Base-by-base conservation (phyloP, 768 basidiomycete genomes). In the Phaeolepiota aurea region DNA sequence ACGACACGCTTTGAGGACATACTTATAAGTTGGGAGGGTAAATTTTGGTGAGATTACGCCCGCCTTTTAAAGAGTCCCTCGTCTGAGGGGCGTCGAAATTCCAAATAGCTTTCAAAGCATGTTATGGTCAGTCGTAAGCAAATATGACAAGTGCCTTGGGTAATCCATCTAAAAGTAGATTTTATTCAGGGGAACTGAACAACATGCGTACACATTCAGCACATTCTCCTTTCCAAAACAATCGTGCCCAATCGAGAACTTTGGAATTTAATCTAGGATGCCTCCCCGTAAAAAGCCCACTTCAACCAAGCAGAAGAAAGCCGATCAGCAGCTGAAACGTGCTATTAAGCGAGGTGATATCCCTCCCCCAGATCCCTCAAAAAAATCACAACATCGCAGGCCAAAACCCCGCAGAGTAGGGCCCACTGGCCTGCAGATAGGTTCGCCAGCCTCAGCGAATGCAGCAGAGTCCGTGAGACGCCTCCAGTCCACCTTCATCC, bases 311-410 rank as follows among this genome's bases (percentile, higher is more conserved):
- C 69, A 83, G 51, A 80, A 79, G 48, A 87, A 82, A 46, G 79
- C 74, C 1, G 75, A 86, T 43, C 69, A 80, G 5, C 78, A 87
- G 55, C 71, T 79, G 37, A 88, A 87, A 51, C 82, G 90, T 16
- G 90, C 91, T 3, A 61, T 84, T 21, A 93, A 93, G 57, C 80
- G 89, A 21, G 90, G 87, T 3, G 87, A 87, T 47, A 57, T 67
- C 2, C 61, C 69, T 11, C 46, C 67, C 16, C 49, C 66, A 36
- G 64, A 69, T 31, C 53, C 61, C 42, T 58, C 47, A 54, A 57
- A 51, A 46, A 62, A 56, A 35, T 48, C 46, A 25, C 49, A 48
- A 16, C 52, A 58, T 41, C 54, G 49, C 28, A 56, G 59, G 38
- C 48, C 48, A 20, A 50, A 47, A 32, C 25, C 45, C 33, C 55